phyloP scores from a whole-genome alignment of 31 red algal species.

The Asparagopsis taxiformis region DNA sequence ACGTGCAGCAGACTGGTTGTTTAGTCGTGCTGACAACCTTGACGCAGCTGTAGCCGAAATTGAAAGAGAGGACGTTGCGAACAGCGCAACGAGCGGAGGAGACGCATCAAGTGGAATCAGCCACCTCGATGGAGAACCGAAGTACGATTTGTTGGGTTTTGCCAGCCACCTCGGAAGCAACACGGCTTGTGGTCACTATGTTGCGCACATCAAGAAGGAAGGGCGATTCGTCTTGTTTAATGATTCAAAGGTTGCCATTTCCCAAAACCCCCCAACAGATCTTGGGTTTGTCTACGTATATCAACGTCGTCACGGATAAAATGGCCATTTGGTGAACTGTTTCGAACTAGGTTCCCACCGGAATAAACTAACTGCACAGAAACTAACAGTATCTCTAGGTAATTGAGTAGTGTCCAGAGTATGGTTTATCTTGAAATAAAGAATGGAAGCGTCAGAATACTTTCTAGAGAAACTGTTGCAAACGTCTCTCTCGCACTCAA shows the following conservation, averaged over 20 bases:
- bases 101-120: not conserved
- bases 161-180: conserved; percentile 87
- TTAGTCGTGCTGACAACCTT: conserved; percentile 60
- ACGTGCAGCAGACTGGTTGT: conserved; percentile 96
- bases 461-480: conserved; percentile 21
- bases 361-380: too few relatives aligned
- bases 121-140: conserved; percentile 54
- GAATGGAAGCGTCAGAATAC: conserved; percentile 19
- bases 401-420: not conserved
- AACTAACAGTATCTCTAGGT: conserved; percentile 6
- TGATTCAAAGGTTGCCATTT: conserved; percentile 86
- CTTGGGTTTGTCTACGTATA: conserved; percentile 85
- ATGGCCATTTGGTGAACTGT: too few relatives aligned
- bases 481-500: conserved; percentile 26
- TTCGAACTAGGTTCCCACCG: too few relatives aligned
- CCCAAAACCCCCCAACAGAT: conserved; percentile 65
- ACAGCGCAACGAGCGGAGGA: conserved; percentile 13
- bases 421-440: not conserved
- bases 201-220: conserved; percentile 79
- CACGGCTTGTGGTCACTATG: conserved; percentile 89
- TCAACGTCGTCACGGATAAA: too few relatives aligned
- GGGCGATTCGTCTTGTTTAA: conserved; percentile 84
- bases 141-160: conserved; percentile 84
- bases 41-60: conserved; percentile 12
- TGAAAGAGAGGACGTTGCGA: not conserved